Evolutionary conservation across 305 asterid genomes (phyloP).

Genomic region (Rubia peregrina): DNA sequence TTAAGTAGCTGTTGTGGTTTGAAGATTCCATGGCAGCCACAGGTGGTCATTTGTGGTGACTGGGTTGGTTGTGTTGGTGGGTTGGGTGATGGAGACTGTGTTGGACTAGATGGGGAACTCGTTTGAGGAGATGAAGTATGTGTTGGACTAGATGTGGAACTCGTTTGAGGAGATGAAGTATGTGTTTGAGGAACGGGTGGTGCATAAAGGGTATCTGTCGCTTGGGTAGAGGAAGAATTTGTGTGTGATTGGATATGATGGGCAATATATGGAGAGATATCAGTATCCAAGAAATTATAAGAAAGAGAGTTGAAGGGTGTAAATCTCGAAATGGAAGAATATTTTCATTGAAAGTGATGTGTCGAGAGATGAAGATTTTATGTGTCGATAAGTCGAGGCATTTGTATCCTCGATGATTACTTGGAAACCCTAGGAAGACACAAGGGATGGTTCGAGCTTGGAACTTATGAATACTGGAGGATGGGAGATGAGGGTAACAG

Average conservation of each 20-base stretch:
- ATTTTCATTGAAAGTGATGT: neutral
- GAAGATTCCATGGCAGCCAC: no score
- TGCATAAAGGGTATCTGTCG: neutral
- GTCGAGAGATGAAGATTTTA: conserved; percentile 7
- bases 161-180: neutral
- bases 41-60: no score
- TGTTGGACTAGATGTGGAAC: neutral
- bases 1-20: no score
- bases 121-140: neutral
- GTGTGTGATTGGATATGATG: neutral
- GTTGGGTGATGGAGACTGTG: neutral
- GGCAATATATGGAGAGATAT: neutral
- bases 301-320: neutral
- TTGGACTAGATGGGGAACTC: neutral
- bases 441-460: neutral
- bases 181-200: neutral
- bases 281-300: neutral
- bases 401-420: conserved; percentile 6
- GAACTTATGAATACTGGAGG: neutral
- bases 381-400: neutral
- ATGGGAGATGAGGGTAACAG: neutral
- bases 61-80: neutral
- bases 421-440: conserved; percentile 1
- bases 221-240: neutral
- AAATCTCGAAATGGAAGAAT: neutral